Evolutionary conservation across 257 asterid genomes (phyloP).

Genomic region (Solanum arcanum): DNA sequence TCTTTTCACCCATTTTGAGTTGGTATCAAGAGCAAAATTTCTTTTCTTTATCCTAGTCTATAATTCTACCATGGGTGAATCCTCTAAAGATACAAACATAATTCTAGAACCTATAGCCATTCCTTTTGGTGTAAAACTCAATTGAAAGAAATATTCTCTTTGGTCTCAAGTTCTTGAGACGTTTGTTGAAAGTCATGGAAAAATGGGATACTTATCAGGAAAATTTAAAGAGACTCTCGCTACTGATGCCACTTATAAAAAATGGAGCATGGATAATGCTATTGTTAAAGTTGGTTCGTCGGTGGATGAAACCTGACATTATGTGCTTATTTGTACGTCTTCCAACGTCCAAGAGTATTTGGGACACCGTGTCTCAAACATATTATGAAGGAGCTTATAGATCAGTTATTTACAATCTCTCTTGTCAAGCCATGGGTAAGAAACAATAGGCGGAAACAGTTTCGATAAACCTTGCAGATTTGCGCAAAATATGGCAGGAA

Average conservation of each 20-base stretch:
- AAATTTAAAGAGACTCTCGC: background rate
- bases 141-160: background rate
- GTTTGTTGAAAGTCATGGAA: background rate
- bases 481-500: no score
- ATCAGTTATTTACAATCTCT: no score
- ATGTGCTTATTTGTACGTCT: background rate
- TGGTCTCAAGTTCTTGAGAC: background rate
- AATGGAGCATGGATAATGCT: background rate
- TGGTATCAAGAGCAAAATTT: background rate
- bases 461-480: no score
- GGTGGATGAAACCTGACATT: no score
- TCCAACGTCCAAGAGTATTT: background rate
- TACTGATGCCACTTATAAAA: background rate
- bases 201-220: background rate
- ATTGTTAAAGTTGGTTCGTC: background rate
- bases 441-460: background rate
- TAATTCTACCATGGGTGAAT: background rate
- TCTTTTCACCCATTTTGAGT: no score
- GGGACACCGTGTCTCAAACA: background rate
- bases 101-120: background rate
- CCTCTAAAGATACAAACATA: no score
- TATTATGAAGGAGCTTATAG: no score
- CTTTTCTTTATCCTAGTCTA: background rate
- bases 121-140: background rate
- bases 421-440: background rate